Evolutionary conservation across 2,329 filamentous ascomycete genomes (phyloP).

Genomic region (Amesomyces nigricolor): DNA sequence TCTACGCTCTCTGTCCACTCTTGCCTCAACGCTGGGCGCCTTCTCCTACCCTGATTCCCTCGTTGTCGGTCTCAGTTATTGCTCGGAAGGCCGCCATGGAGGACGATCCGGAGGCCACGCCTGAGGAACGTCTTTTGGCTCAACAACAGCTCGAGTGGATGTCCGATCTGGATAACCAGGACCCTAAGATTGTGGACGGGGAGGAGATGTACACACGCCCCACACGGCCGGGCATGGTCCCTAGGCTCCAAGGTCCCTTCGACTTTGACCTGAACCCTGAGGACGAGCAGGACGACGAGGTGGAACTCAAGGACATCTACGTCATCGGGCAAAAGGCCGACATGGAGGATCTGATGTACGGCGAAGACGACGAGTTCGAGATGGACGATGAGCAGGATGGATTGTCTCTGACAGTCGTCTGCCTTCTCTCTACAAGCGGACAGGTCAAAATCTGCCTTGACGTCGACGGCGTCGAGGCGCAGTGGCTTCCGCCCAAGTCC

Average conservation of each 20-base stretch:
- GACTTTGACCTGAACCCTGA: slow-evolving; percentile 50
- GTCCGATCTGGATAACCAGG: slow-evolving; percentile 59
- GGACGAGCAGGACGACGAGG: slow-evolving; percentile 49
- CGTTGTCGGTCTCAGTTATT: slow-evolving; percentile 75
- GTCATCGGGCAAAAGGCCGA: slow-evolving; percentile 59
- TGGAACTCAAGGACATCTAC: slow-evolving; percentile 55
- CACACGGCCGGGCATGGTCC: slow-evolving; percentile 50
- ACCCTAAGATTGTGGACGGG: slow-evolving; percentile 50
- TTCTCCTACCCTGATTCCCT: slow-evolving; percentile 69
- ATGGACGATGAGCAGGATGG: slow-evolving; percentile 53
- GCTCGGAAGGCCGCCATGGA: slow-evolving; percentile 62
- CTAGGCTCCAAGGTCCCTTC: slow-evolving; percentile 58
- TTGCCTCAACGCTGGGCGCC: slow-evolving; percentile 82
- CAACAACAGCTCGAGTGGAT: slow-evolving; percentile 65
- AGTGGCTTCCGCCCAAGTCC: slow-evolving; percentile 56
- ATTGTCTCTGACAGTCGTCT: slow-evolving; percentile 54
- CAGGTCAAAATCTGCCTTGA: slow-evolving; percentile 58
- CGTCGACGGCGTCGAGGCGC: slow-evolving; percentile 56
- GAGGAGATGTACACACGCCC: slow-evolving; percentile 54
- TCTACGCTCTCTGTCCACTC: slow-evolving; percentile 89
- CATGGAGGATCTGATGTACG: slow-evolving; percentile 54
- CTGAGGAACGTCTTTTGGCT: slow-evolving; percentile 50
- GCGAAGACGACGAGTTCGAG: slow-evolving; percentile 59
- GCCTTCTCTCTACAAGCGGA: slow-evolving; percentile 55
- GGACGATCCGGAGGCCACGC: slow-evolving; percentile 50